phyloP scores from a whole-genome alignment of 148 eudicot genomes.

The Tetragonia tetragonoides region DNA sequence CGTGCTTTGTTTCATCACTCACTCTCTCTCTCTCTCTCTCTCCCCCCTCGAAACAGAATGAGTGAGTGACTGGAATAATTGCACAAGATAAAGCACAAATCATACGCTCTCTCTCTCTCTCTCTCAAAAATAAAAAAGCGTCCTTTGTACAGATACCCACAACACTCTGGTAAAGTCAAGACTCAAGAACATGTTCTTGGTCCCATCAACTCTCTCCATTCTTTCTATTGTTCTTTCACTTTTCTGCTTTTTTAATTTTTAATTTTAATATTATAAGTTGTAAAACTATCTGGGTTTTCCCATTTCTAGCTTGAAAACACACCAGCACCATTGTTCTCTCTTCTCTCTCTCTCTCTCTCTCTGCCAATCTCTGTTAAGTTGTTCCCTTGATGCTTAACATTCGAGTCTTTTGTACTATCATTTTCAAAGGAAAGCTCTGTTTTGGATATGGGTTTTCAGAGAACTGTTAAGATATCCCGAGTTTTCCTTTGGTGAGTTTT shows the following conservation, averaged over 20 bases:
- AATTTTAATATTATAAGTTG: neutral
- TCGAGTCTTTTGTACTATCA: slow-evolving; percentile 22
- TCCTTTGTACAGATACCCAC: slow-evolving; percentile 27
- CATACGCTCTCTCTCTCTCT: neutral
- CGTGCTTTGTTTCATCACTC: slow-evolving; percentile 30
- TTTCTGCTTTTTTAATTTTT: slow-evolving; percentile 9
- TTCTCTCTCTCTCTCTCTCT: slow-evolving; percentile 25
- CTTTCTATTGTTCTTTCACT: slow-evolving; percentile 14
- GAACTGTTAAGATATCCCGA: neutral
- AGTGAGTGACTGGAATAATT: slow-evolving; percentile 12
- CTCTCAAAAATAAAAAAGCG: slow-evolving; percentile 14
- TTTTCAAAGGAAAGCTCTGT: slow-evolving; percentile 20
- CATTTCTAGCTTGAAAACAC: neutral
- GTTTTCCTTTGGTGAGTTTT: slow-evolving; percentile 12
- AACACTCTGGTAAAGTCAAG: slow-evolving; percentile 15
- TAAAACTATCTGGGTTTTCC: slow-evolving; percentile 16
- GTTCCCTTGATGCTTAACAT: slow-evolving; percentile 44
- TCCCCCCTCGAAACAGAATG: too few relatives aligned
- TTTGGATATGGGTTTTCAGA: slow-evolving; percentile 10
- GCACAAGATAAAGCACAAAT: slow-evolving; percentile 4
- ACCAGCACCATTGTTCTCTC: slow-evolving; percentile 11
- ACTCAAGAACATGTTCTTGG: slow-evolving; percentile 7
- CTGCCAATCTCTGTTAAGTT: slow-evolving; percentile 20
- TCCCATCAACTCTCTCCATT: slow-evolving; percentile 15
- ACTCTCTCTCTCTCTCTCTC: slow-evolving; percentile 17